A percentile compares a stretch with the other conserved stretches of the same genome.
phyloP scores from a whole-genome alignment of 2,329 filamentous ascomycete genomes.

The Ophiostoma sp. region DNA sequence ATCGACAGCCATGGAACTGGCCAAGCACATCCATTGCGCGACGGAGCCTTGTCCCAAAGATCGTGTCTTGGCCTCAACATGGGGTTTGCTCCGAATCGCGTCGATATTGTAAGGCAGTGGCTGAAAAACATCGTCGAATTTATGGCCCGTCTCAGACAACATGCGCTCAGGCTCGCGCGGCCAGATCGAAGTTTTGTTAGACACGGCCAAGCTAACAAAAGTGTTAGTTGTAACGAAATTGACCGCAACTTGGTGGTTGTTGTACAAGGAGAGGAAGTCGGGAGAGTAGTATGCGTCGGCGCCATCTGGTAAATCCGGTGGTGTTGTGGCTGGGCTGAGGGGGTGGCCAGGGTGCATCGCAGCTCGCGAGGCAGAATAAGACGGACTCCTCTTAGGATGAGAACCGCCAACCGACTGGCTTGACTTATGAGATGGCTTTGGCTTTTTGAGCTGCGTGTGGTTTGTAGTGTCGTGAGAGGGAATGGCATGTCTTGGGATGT shows the following conservation, averaged over 20 bases:
- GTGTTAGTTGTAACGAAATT: conserved; percentile 65
- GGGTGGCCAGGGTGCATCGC: conserved; percentile 46
- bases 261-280: conserved; percentile 70
- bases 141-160: conserved; percentile 60
- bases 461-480: conserved; percentile 32
- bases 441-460: conserved; percentile 60
- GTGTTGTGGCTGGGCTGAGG: conserved; percentile 71
- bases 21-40: conserved; percentile 66
- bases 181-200: conserved; percentile 72
- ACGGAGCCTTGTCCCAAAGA: conserved; percentile 44
- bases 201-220: conserved; percentile 68
- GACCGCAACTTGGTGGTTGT: conserved; percentile 42
- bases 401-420: conserved; percentile 71
- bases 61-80: conserved; percentile 50
- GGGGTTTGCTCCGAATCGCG: conserved; percentile 39
- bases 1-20: conserved; percentile 45
- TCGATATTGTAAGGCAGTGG: conserved; percentile 42
- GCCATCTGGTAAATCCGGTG: conserved; percentile 59
- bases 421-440: conserved; percentile 74
- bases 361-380: conserved; percentile 55
- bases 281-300: conserved; percentile 64
- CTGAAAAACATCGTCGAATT: conserved; percentile 63
- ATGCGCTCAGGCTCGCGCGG: conserved; percentile 67
- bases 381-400: conserved; percentile 58
- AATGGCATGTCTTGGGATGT: conserved; percentile 43